Evolutionary conservation across 75 land plant species (phyloP).

Genomic region (Isoetes taiwanensis): DNA sequence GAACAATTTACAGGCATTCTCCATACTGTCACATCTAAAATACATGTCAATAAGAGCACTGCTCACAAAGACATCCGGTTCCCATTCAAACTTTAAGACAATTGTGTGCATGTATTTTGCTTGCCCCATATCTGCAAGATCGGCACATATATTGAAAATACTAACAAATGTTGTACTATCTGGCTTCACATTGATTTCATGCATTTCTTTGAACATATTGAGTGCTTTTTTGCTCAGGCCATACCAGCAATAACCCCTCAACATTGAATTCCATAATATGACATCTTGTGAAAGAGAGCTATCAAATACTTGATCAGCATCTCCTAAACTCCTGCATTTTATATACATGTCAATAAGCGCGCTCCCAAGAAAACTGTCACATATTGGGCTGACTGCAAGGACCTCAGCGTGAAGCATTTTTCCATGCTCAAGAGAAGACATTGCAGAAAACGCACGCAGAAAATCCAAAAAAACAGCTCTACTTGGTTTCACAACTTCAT

Average conservation of each 20-base stretch:
- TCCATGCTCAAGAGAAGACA: too few relatives aligned
- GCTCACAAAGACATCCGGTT: slow-evolving; percentile 19
- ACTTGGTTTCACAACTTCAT: too few relatives aligned
- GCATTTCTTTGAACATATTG: too few relatives aligned
- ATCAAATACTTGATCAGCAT: slow-evolving; percentile 35
- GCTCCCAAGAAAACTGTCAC: slow-evolving; percentile 36
- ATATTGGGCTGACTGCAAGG: too few relatives aligned
- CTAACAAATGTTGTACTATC: too few relatives aligned
- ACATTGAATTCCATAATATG: slow-evolving; percentile 48
- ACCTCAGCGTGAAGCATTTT: too few relatives aligned
- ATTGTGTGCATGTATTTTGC: slow-evolving; percentile 40
- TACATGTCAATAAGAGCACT: slow-evolving; percentile 40
- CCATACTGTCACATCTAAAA: slow-evolving; percentile 19
- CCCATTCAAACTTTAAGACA: slow-evolving; percentile 23
- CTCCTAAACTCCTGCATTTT: slow-evolving; percentile 34
- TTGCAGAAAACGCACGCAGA: too few relatives aligned
- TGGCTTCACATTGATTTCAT: too few relatives aligned
- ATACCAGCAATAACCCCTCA: too few relatives aligned
- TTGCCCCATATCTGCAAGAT: slow-evolving; percentile 9
- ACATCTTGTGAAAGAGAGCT: slow-evolving; percentile 27
- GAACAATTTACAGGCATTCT: slow-evolving; percentile 25
- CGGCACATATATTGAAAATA: too few relatives aligned
- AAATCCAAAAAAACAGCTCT: too few relatives aligned
- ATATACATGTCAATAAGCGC: slow-evolving; percentile 46
- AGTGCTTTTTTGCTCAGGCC: too few relatives aligned